Base-by-base conservation (phyloP, 1,284 basidiomycete genomes). In the Lentinula novae-zelandiae region DNA sequence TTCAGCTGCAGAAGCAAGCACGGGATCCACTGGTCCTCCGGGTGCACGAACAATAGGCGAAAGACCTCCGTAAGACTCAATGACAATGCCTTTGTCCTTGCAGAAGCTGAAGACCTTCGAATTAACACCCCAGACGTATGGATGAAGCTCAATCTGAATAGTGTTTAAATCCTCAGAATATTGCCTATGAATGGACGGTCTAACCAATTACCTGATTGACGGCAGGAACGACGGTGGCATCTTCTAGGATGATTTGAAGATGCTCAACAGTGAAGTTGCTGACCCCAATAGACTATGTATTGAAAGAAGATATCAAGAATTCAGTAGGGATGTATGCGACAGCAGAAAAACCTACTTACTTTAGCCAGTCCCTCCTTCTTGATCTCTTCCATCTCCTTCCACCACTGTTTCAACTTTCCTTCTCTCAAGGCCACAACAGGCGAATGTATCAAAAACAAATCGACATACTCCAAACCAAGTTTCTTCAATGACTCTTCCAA, bases 201-300 rank as follows among this genome's bases (percentile, higher is more conserved):
- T 27, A 15, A 27, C 39, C 27, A 58, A 70, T 60, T 62, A 87
- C 92, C 83, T 95, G 93, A 70, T 95, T 95, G 12, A 92, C 84
- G 3, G 85, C 83, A 0, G 93, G 92, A 3, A 79, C 67, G 42
- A 91, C 72, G 33, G 76, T 82, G 27, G 84, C 87, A 31, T 73
- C 78, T 38, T 81, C 78, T 33, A 91, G 69, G 42, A 94, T 75
- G 57, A 82, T 81, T 62, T 86, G 73, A 49, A 95, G 73, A 65
- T 95, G 81, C 62, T 83, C 75, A 17, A 87, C 78, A 15, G 78
- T 81, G 72, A 89, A 95, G 76, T 96, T 96, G 58, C 88, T 92
- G 13, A 96, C 92, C 1, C 94, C 94, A 62, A 96, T 91, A 46
- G 85, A 56, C 54, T 56, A 36, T 4, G 36, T 9, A 27, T 5